These are phyloP conservation scores for Neurospora sp. DNA, from an alignment of 495 filamentous ascomycete genomes.

Conservation along the genomic window DNA sequence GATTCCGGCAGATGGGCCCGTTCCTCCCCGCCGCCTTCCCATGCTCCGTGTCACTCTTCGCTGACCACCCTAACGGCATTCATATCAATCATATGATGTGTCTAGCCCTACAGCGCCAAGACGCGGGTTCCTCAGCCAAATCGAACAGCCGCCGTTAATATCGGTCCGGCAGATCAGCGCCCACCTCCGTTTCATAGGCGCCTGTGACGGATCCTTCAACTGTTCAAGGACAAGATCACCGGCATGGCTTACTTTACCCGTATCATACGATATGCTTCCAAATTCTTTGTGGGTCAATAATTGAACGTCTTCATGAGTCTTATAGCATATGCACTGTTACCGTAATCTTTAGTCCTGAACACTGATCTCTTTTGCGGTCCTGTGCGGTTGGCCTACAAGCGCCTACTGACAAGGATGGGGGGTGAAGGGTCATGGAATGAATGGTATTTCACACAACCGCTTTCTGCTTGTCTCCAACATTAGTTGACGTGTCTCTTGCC, in stretches of 20 bases:
- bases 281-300: not conserved
- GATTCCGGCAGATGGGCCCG: not conserved
- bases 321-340: not conserved
- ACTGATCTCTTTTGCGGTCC: not conserved
- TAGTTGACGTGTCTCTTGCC: not conserved
- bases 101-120: not conserved
- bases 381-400: not conserved
- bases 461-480: not conserved
- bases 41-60: not conserved
- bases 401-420: not conserved
- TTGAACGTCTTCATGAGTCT: not conserved
- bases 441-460: not conserved
- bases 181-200: not conserved
- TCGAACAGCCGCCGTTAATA: not conserved
- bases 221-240: not conserved
- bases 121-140: not conserved
- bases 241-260: not conserved
- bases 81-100: not conserved
- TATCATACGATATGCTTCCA: not conserved
- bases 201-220: no score
- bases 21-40: not conserved
- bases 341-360: not conserved
- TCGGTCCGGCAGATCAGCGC: not conserved
- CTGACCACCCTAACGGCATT: not conserved
- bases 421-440: not conserved